These are phyloP conservation scores for Groenewaldozyma salmanticensis DNA, from an alignment of 805 yeast species.

Conservation along the genomic window DNA sequence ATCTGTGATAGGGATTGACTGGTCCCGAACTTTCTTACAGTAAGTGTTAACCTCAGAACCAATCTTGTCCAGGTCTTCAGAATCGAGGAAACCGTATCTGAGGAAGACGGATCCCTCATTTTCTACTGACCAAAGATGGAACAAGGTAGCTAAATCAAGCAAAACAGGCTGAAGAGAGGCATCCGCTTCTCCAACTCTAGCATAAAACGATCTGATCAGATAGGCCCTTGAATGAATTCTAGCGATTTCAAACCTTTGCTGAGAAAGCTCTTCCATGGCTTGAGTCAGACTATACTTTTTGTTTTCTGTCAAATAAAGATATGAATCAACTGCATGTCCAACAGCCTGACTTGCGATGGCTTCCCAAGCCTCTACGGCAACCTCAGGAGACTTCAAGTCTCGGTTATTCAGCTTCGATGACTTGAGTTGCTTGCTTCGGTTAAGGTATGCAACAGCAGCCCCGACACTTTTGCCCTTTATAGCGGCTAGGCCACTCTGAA, in stretches of 20 bases:
- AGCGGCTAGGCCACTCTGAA: conserved; percentile 37
- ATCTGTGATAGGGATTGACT: conserved; percentile 72
- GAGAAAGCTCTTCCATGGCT: conserved; percentile 33
- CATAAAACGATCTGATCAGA: conserved; percentile 30
- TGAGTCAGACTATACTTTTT: conserved; percentile 21
- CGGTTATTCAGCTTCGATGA: conserved; percentile 16
- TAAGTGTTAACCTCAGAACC: conserved; percentile 37
- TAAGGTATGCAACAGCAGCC: conserved; percentile 38
- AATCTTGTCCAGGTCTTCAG: conserved; percentile 37
- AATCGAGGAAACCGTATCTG: conserved; percentile 47
- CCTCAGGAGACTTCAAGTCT: conserved; percentile 20
- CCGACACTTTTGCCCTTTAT: conserved; percentile 37
- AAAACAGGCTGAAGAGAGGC: conserved; percentile 40
- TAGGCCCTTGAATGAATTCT: conserved; percentile 30
- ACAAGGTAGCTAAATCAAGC: conserved; percentile 47
- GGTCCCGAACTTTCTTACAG: conserved; percentile 46
- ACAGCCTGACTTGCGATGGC: conserved; percentile 26
- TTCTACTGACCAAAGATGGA: conserved; percentile 58
- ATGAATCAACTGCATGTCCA: conserved; percentile 26
- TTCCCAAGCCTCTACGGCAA: conserved; percentile 30
- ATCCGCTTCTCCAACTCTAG: conserved; percentile 27
- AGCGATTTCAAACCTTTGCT: conserved; percentile 32
- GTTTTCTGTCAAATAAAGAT: conserved; percentile 15
- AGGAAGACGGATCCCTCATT: conserved; percentile 65
- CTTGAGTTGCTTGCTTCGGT: conserved; percentile 15